These are phyloP conservation scores for Mikania micrantha DNA, from an alignment of 129 eudicot species.

Conservation along the genomic window DNA sequence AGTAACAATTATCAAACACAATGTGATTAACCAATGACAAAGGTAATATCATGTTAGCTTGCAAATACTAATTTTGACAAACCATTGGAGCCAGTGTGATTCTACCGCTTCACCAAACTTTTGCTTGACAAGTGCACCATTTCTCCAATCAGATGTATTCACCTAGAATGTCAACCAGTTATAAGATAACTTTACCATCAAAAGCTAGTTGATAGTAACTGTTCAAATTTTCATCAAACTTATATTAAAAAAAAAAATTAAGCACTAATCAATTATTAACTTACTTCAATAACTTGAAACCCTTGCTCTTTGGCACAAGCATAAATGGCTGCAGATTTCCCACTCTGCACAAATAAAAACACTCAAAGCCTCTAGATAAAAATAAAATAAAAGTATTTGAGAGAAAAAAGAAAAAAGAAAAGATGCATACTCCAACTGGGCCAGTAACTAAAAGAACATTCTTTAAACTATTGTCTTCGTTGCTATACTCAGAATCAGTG, in stretches of 20 bases:
- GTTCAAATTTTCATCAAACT: neutral
- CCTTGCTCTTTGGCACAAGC: constrained; percentile 98
- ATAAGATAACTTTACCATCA: constrained; percentile 2
- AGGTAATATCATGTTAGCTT: constrained; percentile 1
- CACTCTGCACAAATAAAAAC: constrained; percentile 55
- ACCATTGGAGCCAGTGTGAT: constrained; percentile 87
- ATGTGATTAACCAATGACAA: constrained; percentile 17
- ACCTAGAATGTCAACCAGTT: constrained; percentile 41
- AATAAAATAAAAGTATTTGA: neutral
- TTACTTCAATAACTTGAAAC: constrained; percentile 93
- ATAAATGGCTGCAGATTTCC: constrained; percentile 96
- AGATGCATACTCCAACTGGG: constrained; percentile 86
- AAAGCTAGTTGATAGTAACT: neutral
- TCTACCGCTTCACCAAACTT: constrained; percentile 91
- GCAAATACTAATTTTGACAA: constrained; percentile 14
- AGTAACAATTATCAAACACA: neutral
- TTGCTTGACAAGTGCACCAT: constrained; percentile 90
- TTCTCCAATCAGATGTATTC: constrained; percentile 90
- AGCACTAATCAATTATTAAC: neutral
- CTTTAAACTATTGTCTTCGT: constrained; percentile 55
- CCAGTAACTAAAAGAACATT: constrained; percentile 90
- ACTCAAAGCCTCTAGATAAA: neutral
- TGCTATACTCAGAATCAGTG: constrained; percentile 39
- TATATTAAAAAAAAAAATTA: neutral
- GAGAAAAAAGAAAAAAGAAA: neutral